Percentiles rank a stretch among this genome's conserved stretches.
These are phyloP conservation scores for Kurtzmaniella fragi DNA, from an alignment of 805 yeast species.

Conservation along the genomic window DNA sequence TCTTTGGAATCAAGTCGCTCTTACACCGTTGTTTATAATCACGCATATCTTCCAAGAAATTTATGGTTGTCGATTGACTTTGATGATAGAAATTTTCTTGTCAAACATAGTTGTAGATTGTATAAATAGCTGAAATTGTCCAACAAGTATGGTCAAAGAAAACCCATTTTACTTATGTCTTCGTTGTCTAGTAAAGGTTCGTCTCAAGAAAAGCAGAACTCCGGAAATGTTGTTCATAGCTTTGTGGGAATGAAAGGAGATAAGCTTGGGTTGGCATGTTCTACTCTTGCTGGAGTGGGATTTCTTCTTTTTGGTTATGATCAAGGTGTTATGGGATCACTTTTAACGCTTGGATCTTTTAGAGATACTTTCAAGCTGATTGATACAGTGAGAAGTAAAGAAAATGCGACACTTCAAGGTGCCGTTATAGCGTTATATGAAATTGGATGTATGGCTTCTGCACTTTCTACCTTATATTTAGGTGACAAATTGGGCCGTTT, in stretches of 20 bases:
- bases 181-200: too few species aligned
- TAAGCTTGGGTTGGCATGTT: constrained; percentile 7
- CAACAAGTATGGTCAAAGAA: too few species aligned
- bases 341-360: constrained; percentile 45
- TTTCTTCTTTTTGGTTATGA: constrained; percentile 73
- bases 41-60: too few species aligned
- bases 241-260: constrained; percentile 7
- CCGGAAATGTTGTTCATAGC: too few species aligned
- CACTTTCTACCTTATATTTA: constrained; percentile 52
- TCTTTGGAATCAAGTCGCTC: too few species aligned
- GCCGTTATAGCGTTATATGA: constrained; percentile 61
- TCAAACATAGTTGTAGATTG: too few species aligned
- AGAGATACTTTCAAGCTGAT: constrained; percentile 32
- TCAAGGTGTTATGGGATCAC: constrained; percentile 72
- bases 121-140: too few species aligned
- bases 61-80: too few species aligned
- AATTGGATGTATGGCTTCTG: constrained; percentile 72
- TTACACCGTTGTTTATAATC: too few species aligned
- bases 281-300: constrained; percentile 35
- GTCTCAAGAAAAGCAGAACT: too few species aligned
- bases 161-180: too few species aligned
- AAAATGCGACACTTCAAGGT: constrained; percentile 48
- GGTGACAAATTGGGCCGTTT: constrained; percentile 70
- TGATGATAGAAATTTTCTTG: too few species aligned
- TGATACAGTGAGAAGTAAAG: constrained; percentile 9